These are phyloP conservation scores for Neurospora pannonica DNA, from an alignment of 495 filamentous ascomycete species.

Conservation along the genomic window DNA sequence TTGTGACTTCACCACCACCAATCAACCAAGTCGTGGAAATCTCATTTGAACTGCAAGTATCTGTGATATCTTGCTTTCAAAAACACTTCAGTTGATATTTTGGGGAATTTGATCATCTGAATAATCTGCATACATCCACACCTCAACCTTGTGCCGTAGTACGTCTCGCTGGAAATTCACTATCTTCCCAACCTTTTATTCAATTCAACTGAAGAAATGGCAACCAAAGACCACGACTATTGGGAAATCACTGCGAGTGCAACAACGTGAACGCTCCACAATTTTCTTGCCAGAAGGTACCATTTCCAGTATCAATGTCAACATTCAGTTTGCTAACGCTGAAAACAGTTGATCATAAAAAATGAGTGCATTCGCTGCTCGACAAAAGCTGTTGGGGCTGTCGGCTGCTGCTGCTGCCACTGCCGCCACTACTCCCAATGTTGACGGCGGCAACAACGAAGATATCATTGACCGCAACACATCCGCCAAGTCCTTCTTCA, in stretches of 20 bases:
- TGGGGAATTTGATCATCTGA: neutral
- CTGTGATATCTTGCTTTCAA: neutral
- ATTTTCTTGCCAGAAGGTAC: neutral
- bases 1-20: neutral
- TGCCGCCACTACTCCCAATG: neutral
- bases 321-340: neutral
- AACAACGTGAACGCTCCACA: neutral
- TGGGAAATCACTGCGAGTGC: neutral
- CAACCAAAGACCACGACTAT: neutral
- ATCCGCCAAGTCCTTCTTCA: neutral
- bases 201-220: neutral
- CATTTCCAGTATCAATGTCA: neutral
- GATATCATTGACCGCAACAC: neutral
- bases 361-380: constrained; percentile 43
- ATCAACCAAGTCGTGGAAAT: neutral
- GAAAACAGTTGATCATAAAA: constrained; percentile 15
- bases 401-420: constrained; percentile 1
- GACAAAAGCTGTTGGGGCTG: constrained; percentile 27
- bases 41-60: neutral
- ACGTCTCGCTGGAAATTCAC: neutral
- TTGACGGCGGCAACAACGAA: neutral
- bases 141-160: neutral
- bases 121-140: neutral
- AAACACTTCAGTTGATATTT: neutral
- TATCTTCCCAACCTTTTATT: neutral